These are phyloP conservation scores for Echria macrotheca DNA, from an alignment of 495 filamentous ascomycete species.

Conservation along the genomic window DNA sequence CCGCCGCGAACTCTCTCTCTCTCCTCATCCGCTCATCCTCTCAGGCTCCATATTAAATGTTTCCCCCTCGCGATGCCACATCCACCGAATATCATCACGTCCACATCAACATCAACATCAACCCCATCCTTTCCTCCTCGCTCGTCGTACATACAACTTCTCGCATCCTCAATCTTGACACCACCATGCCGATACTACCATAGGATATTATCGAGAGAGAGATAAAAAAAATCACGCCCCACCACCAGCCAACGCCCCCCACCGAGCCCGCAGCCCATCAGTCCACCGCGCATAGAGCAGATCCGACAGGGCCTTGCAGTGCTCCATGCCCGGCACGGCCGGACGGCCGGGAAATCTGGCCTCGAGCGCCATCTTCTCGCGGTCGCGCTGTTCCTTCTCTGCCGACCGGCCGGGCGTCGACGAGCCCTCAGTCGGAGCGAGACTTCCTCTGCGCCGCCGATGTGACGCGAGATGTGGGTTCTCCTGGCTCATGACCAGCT, in stretches of 20 bases:
- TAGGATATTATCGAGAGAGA: no score
- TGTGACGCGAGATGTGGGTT: constrained; percentile 83
- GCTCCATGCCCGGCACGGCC: constrained; percentile 73
- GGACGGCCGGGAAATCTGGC: constrained; percentile 44
- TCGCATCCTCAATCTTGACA: no score
- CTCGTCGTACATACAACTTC: no score
- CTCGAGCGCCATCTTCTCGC: constrained; percentile 44
- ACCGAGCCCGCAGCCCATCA: constrained; percentile 74
- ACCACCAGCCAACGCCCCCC: constrained; percentile 42
- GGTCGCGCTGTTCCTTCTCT: constrained; percentile 24
- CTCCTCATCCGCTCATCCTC: no score
- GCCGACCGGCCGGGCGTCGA: constrained; percentile 18
- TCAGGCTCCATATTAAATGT: no score
- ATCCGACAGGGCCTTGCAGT: constrained; percentile 81
- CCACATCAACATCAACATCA: no score
- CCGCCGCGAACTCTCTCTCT: no score
- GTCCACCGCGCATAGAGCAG: constrained; percentile 87
- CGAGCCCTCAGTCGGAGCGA: constrained; percentile 24
- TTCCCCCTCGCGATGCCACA: no score
- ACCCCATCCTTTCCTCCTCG: no score
- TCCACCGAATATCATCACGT: no score
- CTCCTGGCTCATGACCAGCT: constrained; percentile 69
- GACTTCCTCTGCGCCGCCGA: constrained; percentile 59
- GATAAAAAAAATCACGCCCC: no score
- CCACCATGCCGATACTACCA: no score